Evolutionary conservation across 2,329 filamentous ascomycete genomes (phyloP).

Genomic region (Stemphylium beticola): DNA sequence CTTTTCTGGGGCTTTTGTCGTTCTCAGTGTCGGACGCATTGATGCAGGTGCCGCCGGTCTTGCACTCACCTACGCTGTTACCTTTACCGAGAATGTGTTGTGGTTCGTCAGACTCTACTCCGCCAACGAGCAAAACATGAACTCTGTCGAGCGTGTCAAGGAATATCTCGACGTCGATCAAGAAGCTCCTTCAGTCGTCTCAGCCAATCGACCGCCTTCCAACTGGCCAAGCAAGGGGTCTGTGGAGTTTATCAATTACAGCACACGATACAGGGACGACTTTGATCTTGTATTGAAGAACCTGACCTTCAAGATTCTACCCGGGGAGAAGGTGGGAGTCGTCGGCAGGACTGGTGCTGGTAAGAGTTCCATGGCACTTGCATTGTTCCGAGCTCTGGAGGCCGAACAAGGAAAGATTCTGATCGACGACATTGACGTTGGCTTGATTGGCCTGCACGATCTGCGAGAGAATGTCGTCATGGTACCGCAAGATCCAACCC

Average conservation of each 20-base stretch:
- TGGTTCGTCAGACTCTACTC: conserved; percentile 96
- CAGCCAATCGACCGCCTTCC: conserved; percentile 75
- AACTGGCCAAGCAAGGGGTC: conserved; percentile 87
- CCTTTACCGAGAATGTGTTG: conserved; percentile 94
- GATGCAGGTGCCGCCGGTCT: conserved; percentile 92
- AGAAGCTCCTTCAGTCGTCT: conserved; percentile 79
- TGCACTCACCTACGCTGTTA: conserved; percentile 93
- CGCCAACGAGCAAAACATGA: conserved; percentile 99
- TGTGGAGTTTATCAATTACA: conserved; percentile 88
- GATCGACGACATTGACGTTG: conserved; percentile 90
- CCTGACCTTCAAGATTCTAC: conserved; percentile 83
- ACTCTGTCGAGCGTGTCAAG: conserved; percentile 95
- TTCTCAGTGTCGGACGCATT: conserved; percentile 79
- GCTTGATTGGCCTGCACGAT: conserved; percentile 88
- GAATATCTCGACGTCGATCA: conserved; percentile 97
- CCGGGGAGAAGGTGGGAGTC: conserved; percentile 92
- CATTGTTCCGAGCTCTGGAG: conserved; percentile 91
- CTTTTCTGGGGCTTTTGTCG: conserved; percentile 90
- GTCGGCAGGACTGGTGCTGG: conserved; percentile 95
- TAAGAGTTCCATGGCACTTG: conserved; percentile 92
- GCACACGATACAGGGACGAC: conserved; percentile 85
- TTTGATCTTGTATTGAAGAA: conserved; percentile 84
- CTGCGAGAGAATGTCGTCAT: conserved; percentile 94
- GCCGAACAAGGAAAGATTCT: conserved; percentile 88
- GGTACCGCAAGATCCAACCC: conserved; percentile 93